phyloP scores from a whole-genome alignment of 495 filamentous ascomycete genomes.

The Hyaloscypha variabilis region DNA sequence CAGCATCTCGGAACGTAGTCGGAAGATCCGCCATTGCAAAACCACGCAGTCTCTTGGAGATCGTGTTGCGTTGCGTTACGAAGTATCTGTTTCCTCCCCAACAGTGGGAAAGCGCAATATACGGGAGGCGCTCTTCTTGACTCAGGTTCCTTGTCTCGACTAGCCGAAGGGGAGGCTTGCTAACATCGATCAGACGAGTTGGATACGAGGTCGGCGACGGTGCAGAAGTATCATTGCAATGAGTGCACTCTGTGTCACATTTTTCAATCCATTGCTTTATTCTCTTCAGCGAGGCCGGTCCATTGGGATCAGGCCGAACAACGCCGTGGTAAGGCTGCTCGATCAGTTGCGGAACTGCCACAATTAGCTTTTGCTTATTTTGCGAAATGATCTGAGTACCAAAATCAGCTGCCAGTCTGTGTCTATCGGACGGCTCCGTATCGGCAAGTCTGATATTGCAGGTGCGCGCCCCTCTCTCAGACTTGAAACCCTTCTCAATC shows the following conservation, averaged over 20 bases:
- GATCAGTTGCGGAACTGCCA: not conserved
- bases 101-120: slow-evolving; percentile 14
- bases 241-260: slow-evolving; percentile 1
- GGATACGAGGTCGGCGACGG: slow-evolving; percentile 4
- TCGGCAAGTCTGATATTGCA: not conserved
- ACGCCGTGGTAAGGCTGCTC: not conserved
- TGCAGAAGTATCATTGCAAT: slow-evolving; percentile 1
- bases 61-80: not conserved
- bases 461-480: not conserved
- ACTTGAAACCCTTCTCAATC: not conserved
- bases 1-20: slow-evolving; percentile 34
- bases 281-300: not conserved
- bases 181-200: slow-evolving; percentile 7
- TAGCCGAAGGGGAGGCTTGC: slow-evolving; percentile 6
- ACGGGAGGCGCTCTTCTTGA: slow-evolving; percentile 6
- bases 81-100: slow-evolving; percentile 15
- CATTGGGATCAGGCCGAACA: not conserved
- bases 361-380: not conserved
- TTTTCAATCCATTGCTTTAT: slow-evolving; percentile 4
- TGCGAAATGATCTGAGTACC: not conserved
- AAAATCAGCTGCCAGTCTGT: slow-evolving; percentile 3
- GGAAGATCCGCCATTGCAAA: slow-evolving; percentile 2
- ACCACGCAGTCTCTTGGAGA: not conserved
- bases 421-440: not conserved
- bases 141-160: not conserved